A percentile compares a stretch with the other conserved stretches of the same genome.
These are phyloP conservation scores for Nepenthes gracilis DNA, from an alignment of 148 eudicot genomes.

Conservation along the genomic window DNA sequence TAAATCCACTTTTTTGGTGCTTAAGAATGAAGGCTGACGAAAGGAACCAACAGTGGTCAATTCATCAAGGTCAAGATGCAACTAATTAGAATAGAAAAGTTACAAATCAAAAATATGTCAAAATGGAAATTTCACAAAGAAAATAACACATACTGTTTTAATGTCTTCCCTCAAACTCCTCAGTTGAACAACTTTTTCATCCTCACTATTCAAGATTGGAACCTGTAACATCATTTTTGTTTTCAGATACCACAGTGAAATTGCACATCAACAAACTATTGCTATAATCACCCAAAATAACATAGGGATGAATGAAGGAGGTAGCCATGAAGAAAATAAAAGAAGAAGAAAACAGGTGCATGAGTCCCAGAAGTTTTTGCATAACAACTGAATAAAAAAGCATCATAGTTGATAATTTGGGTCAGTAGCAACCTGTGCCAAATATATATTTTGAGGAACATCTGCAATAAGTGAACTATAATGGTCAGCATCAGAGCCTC, in stretches of 20 bases:
- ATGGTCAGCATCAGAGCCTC: conserved; percentile 16
- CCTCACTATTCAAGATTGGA: conserved; percentile 58
- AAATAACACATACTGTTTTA: conserved; percentile 33
- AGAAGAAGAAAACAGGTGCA: conserved; percentile 1
- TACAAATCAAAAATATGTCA: neutral
- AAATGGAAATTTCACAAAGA: neutral
- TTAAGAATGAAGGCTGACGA: conserved; percentile 63
- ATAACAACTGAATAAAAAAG: neutral
- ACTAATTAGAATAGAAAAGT: neutral
- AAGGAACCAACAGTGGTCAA: conserved; percentile 7
- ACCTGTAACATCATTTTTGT: conserved; percentile 33
- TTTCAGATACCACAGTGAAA: conserved; percentile 1
- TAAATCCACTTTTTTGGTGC: conserved; percentile 38
- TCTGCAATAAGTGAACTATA: conserved; percentile 25
- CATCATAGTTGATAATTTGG: neutral
- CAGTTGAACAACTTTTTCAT: conserved; percentile 60
- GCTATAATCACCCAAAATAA: neutral
- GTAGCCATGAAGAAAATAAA: neutral
- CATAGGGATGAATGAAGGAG: neutral
- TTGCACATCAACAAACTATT: neutral
- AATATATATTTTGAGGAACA: conserved; percentile 51
- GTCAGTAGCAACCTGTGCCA: conserved; percentile 60
- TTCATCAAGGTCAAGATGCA: neutral
- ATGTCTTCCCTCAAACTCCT: conserved; percentile 56
- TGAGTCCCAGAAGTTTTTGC: neutral